phyloP scores from a whole-genome alignment of 1,284 basidiomycete species.

The Ustilago cynodontis region DNA sequence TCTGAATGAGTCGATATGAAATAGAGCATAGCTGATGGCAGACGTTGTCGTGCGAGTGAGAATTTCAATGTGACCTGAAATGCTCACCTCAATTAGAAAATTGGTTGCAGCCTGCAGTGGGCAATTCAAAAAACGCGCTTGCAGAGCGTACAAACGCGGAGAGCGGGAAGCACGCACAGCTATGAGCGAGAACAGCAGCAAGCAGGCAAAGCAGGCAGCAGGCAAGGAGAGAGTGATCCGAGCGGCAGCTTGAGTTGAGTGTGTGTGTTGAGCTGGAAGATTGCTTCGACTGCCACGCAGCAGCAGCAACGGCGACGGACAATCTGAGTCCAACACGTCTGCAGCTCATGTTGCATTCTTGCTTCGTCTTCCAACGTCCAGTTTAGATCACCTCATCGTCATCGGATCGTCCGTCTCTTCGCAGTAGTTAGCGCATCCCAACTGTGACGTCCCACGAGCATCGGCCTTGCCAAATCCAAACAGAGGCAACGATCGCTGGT shows the following conservation, averaged over 20 bases:
- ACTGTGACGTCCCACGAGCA: background rate
- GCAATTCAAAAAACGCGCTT: constrained; percentile 7
- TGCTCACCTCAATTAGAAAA: background rate
- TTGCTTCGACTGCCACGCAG: constrained; percentile 24
- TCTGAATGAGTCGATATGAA: background rate
- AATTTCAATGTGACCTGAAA: background rate
- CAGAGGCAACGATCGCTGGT: background rate
- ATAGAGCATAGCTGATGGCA: background rate
- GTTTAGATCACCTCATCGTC: background rate
- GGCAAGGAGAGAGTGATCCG: constrained; percentile 33
- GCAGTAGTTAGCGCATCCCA: no score
- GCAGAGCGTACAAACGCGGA: background rate
- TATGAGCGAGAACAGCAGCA: background rate
- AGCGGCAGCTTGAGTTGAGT: constrained; percentile 16
- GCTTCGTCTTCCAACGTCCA: constrained; percentile 1
- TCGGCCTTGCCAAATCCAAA: background rate
- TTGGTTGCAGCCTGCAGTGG: background rate
- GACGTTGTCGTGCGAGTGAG: constrained; percentile 26
- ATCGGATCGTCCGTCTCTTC: background rate
- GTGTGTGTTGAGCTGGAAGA: constrained; percentile 25
- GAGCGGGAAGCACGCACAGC: constrained; percentile 17
- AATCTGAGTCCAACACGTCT: constrained; percentile 21
- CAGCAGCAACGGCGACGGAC: no score
- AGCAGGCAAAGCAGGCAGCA: constrained; percentile 1
- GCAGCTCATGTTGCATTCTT: background rate